A percentile compares a stretch with the other conserved stretches of the same genome.
phyloP scores from a whole-genome alignment of 768 basidiomycete species.

The Amanita exitialis region DNA sequence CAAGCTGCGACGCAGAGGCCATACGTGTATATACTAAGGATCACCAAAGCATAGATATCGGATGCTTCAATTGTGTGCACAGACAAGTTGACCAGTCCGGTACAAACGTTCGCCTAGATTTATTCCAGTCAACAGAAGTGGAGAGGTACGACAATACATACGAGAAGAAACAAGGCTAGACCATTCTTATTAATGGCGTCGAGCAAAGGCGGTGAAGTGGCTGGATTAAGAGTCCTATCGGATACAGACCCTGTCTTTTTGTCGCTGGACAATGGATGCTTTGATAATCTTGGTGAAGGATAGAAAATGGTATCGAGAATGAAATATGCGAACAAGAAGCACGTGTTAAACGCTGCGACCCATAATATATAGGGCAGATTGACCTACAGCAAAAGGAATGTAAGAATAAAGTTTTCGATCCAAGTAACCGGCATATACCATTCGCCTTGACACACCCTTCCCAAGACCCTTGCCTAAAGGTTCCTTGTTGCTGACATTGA shows the following conservation, averaged over 20 bases:
- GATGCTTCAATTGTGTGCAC: constrained; percentile 75
- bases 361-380: constrained; percentile 87
- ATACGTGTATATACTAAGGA: constrained; percentile 53
- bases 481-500: constrained; percentile 18
- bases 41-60: constrained; percentile 43
- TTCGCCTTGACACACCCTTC: constrained; percentile 29
- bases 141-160: constrained; percentile 26
- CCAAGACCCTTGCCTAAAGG: neutral
- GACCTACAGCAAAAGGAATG: constrained; percentile 35
- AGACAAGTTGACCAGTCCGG: constrained; percentile 75
- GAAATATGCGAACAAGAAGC: constrained; percentile 76
- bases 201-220: constrained; percentile 37
- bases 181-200: constrained; percentile 81
- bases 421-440: constrained; percentile 21
- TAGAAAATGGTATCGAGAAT: constrained; percentile 66
- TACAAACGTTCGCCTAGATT: constrained; percentile 73
- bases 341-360: constrained; percentile 82
- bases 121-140: neutral
- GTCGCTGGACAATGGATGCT: constrained; percentile 3
- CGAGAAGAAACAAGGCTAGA: constrained; percentile 70
- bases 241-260: constrained; percentile 9
- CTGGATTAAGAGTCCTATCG: neutral
- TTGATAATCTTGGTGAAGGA: constrained; percentile 26
- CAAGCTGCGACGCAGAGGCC: constrained; percentile 57
- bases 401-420: neutral